Percentiles rank a stretch among this genome's conserved stretches.
Evolutionary conservation across 2,329 filamentous ascomycete genomes (phyloP).

Genomic region (Paraphoma chrysanthemicola): DNA sequence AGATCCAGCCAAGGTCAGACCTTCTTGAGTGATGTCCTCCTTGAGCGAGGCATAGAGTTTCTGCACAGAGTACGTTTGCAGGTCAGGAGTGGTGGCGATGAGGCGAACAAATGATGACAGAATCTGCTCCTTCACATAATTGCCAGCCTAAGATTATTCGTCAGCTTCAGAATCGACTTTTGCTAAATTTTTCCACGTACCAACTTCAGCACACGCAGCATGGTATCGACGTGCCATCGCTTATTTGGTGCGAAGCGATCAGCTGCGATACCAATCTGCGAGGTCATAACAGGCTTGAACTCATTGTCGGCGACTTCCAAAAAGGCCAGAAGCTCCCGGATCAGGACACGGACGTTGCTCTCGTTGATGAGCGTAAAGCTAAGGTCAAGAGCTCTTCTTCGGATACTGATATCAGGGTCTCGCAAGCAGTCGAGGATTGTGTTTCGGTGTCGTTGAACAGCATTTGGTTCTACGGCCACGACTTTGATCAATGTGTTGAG

Average conservation of each 20-base stretch:
- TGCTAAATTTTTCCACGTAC: slow-evolving; percentile 25
- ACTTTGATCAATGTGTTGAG: slow-evolving; percentile 98
- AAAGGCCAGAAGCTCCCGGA: slow-evolving; percentile 92
- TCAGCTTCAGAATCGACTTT: background rate
- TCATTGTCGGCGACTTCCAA: slow-evolving; percentile 97
- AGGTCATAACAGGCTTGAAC: slow-evolving; percentile 98
- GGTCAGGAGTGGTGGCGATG: slow-evolving; percentile 90
- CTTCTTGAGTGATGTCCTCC: slow-evolving; percentile 97
- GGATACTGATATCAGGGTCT: slow-evolving; percentile 97
- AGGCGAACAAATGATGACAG: slow-evolving; percentile 95
- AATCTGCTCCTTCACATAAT: slow-evolving; percentile 98
- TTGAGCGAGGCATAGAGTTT: slow-evolving; percentile 91
- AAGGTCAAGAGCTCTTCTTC: slow-evolving; percentile 91
- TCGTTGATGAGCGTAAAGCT: slow-evolving; percentile 99
- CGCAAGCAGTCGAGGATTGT: slow-evolving; percentile 95
- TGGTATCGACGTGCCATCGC: slow-evolving; percentile 97
- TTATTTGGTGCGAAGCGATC: slow-evolving; percentile 97
- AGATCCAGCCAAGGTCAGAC: slow-evolving; percentile 86
- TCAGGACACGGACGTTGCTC: slow-evolving; percentile 90
- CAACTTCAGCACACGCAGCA: slow-evolving; percentile 90
- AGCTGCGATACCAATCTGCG: slow-evolving; percentile 95
- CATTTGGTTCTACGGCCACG: slow-evolving; percentile 96
- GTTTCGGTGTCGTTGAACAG: slow-evolving; percentile 94
- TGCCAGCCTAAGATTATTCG: slow-evolving; percentile 68
- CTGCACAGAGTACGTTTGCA: slow-evolving; percentile 95